These are phyloP conservation scores for Chalciporus chontae DNA, from an alignment of 768 basidiomycete genomes.

Conservation along the genomic window DNA sequence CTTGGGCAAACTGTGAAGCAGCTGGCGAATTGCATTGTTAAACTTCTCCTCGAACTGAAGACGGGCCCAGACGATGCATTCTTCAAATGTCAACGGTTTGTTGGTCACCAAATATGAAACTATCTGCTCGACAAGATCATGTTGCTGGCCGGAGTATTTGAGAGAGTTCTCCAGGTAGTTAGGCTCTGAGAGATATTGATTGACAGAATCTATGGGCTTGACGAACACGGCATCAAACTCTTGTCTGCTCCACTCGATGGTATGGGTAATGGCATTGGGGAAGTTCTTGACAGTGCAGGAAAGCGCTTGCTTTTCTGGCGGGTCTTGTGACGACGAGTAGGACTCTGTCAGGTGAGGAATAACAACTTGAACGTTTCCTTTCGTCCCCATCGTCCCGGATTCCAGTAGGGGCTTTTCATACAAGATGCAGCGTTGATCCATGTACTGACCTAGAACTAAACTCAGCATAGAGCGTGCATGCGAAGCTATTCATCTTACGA, in stretches of 20 bases:
- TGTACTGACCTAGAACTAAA: slow-evolving; percentile 73
- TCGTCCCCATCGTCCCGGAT: slow-evolving; percentile 96
- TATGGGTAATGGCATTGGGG: slow-evolving; percentile 96
- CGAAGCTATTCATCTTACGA: slow-evolving; percentile 48
- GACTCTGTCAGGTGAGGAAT: slow-evolving; percentile 94
- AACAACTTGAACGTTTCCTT: slow-evolving; percentile 95
- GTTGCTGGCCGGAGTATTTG: slow-evolving; percentile 89
- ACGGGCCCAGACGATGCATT: slow-evolving; percentile 96
- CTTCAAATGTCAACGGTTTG: slow-evolving; percentile 93
- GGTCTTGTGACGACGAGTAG: slow-evolving; percentile 97
- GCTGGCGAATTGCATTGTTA: slow-evolving; percentile 88
- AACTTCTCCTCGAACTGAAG: slow-evolving; percentile 94
- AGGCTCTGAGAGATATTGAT: slow-evolving; percentile 94
- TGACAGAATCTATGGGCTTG: slow-evolving; percentile 90
- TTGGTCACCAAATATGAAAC: slow-evolving; percentile 85
- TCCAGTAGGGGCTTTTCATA: slow-evolving; percentile 94
- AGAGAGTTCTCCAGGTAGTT: slow-evolving; percentile 90
- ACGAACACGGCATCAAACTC: slow-evolving; percentile 93
- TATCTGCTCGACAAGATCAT: slow-evolving; percentile 86
- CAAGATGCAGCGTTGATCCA: slow-evolving; percentile 98
- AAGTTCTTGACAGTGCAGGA: slow-evolving; percentile 99
- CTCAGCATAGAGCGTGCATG: slow-evolving; percentile 1
- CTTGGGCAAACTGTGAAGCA: slow-evolving; percentile 91
- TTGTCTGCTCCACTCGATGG: slow-evolving; percentile 96
- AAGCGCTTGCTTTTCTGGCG: slow-evolving; percentile 95